Percentiles rank a stretch among this genome's conserved stretches.
Conservation (phyloP, 2,329 filamentous ascomycete genomes). For the Ambrosiella cleistominuta region DNA sequence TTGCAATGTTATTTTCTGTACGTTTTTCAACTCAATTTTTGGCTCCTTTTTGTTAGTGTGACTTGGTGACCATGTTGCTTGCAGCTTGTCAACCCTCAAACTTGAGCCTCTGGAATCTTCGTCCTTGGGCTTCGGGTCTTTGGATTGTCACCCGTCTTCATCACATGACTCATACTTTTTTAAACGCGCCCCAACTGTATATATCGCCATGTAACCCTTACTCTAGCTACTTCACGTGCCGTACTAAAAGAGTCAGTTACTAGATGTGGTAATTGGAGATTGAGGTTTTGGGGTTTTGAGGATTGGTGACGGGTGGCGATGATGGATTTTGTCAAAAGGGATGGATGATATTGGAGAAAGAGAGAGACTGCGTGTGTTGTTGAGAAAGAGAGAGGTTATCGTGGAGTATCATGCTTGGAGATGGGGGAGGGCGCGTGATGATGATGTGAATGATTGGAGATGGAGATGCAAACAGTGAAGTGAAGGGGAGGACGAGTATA, state of each 20-base stretch:
- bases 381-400: too few species aligned
- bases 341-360: neutral
- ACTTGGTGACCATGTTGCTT: neutral
- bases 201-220: too few species aligned
- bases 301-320: neutral
- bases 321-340: neutral
- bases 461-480: neutral
- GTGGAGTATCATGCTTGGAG: too few species aligned
- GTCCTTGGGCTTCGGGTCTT: too few species aligned
- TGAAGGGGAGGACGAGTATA: neutral
- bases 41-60: neutral
- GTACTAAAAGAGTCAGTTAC: neutral
- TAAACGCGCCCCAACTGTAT: too few species aligned
- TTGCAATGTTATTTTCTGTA: neutral
- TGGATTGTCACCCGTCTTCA: too few species aligned
- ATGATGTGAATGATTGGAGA: neutral
- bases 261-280: neutral
- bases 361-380: too few species aligned
- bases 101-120: too few species aligned
- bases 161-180: too few species aligned
- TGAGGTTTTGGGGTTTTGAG: neutral
- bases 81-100: neutral
- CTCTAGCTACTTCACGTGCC: too few species aligned
- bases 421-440: neutral
- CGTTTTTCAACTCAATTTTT: neutral